Percentiles rank a stretch among this genome's conserved stretches.
phyloP scores from a whole-genome alignment of 441 rosid species.

The Pelargonium citronellum region DNA sequence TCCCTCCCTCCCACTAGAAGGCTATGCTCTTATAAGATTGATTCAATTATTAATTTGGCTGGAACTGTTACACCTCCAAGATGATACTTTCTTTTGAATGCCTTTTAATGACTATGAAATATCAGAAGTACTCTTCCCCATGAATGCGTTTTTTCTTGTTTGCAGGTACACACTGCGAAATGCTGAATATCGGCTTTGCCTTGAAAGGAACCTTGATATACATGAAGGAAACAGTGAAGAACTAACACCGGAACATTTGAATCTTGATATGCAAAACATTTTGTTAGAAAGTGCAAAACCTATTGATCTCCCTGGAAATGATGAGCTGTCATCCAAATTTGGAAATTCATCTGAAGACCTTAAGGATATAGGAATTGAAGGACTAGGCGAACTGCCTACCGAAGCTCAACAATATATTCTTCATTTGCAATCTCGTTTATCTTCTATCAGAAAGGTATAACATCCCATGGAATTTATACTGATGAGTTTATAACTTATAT shows the following conservation, averaged over 20 bases:
- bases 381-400: slow-evolving; percentile 52
- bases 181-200: slow-evolving; percentile 87
- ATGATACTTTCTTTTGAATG: background rate
- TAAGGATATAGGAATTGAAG: slow-evolving; percentile 34
- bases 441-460: slow-evolving; percentile 62
- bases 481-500: background rate
- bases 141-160: slow-evolving; percentile 12
- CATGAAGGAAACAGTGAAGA: slow-evolving; percentile 38
- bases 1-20: no score
- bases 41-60: no score
- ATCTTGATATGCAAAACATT: slow-evolving; percentile 33
- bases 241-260: slow-evolving; percentile 31
- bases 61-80: background rate
- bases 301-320: slow-evolving; percentile 27
- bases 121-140: background rate
- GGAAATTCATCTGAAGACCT: slow-evolving; percentile 28
- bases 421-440: slow-evolving; percentile 58
- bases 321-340: slow-evolving; percentile 28
- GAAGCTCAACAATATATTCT: slow-evolving; percentile 67
- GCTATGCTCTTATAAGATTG: no score
- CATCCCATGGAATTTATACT: slow-evolving; percentile 13
- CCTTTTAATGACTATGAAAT: background rate
- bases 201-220: slow-evolving; percentile 64
- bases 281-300: slow-evolving; percentile 27
- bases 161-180: slow-evolving; percentile 75